Evolutionary conservation across 129 eudicot genomes (phyloP).

Genomic region (Deinandra increscens): DNA sequence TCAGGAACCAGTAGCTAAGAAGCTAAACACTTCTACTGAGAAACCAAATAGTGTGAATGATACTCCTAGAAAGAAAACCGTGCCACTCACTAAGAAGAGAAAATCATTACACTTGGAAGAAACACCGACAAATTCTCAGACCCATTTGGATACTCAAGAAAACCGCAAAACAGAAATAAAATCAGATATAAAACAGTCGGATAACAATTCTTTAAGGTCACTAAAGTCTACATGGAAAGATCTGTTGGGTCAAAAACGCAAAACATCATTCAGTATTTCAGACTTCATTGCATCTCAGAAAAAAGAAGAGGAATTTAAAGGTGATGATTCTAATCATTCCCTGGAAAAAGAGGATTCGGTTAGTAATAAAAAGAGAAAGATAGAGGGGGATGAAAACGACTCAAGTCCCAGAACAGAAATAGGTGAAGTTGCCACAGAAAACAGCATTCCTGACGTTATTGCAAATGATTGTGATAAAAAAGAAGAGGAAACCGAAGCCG

Average conservation of each 20-base stretch:
- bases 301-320: constrained; percentile 26
- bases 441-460: constrained; percentile 20
- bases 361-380: constrained; percentile 19
- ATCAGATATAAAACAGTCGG: constrained; percentile 29
- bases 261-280: constrained; percentile 44
- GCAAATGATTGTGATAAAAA: constrained; percentile 13
- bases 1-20: constrained; percentile 36
- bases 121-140: constrained; percentile 22
- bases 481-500: constrained; percentile 16
- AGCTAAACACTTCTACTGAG: constrained; percentile 24
- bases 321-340: constrained; percentile 16
- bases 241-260: constrained; percentile 41
- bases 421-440: constrained; percentile 5
- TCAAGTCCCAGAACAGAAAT: constrained; percentile 5
- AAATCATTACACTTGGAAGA: constrained; percentile 37
- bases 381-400: constrained; percentile 1
- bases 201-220: constrained; percentile 32
- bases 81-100: constrained; percentile 44
- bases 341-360: constrained; percentile 1
- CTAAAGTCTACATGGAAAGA: constrained; percentile 60
- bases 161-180: constrained; percentile 24
- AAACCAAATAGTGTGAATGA: constrained; percentile 22
- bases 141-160: constrained; percentile 23
- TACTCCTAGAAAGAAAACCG: constrained; percentile 27
- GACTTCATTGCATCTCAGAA: constrained; percentile 38